These are phyloP conservation scores for Plenodomus lindquistii DNA, from an alignment of 2,329 filamentous ascomycete species.

Conservation along the genomic window DNA sequence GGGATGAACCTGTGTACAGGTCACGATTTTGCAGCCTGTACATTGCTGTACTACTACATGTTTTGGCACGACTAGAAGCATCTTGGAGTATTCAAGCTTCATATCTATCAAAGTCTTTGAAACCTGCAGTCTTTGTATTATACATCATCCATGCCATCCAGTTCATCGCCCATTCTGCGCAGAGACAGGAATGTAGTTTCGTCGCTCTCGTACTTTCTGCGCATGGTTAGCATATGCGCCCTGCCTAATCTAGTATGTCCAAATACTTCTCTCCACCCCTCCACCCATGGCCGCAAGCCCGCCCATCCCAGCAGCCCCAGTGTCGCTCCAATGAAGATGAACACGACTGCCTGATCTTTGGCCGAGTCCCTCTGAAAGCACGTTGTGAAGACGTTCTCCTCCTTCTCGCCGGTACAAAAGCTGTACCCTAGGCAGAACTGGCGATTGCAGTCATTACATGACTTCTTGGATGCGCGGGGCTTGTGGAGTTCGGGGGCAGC, in stretches of 20 bases:
- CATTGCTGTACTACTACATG: constrained; percentile 37
- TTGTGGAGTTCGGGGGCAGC: constrained; percentile 17
- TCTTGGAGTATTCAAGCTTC: constrained; percentile 34
- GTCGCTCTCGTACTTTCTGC: constrained; percentile 53
- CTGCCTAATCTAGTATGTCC: not conserved
- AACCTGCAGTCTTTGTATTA: constrained; percentile 1
- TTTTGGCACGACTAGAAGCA: constrained; percentile 27
- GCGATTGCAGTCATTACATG: constrained; percentile 69
- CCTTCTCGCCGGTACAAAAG: constrained; percentile 63
- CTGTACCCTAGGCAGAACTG: constrained; percentile 68
- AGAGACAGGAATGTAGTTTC: constrained; percentile 57
- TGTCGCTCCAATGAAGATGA: constrained; percentile 68
- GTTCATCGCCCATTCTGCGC: constrained; percentile 36
- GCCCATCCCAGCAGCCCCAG: constrained; percentile 64
- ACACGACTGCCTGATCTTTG: constrained; percentile 68
- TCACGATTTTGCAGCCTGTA: constrained; percentile 34
- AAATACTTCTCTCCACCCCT: constrained; percentile 59
- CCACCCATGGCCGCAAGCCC: constrained; percentile 61
- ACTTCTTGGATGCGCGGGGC: constrained; percentile 48
- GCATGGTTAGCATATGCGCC: constrained; percentile 1
- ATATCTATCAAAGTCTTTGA: constrained; percentile 24
- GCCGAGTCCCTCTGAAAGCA: constrained; percentile 72
- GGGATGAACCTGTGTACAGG: constrained; percentile 32
- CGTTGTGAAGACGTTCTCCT: constrained; percentile 67
- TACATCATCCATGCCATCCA: not conserved